A percentile compares a stretch with the other conserved stretches of the same genome.
phyloP scores from a whole-genome alignment of 2,329 filamentous ascomycete species.

The Purpureocillium lavendulum region DNA sequence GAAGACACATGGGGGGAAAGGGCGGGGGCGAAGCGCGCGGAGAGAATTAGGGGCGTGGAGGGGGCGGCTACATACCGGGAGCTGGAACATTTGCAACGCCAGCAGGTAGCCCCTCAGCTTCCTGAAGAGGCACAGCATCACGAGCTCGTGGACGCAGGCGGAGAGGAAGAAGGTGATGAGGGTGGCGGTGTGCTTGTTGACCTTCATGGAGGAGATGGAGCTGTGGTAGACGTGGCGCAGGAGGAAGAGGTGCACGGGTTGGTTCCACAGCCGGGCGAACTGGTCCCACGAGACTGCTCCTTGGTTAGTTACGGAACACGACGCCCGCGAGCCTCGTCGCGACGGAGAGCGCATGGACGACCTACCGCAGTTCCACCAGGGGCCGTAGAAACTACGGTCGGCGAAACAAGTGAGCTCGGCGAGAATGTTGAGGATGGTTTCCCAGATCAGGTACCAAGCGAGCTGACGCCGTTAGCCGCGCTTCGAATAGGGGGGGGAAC shows the following conservation, averaged over 20 bases:
- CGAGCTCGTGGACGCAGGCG: conserved; percentile 63
- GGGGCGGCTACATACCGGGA: conserved; percentile 43
- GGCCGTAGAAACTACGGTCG: conserved; percentile 63
- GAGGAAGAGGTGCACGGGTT: conserved; percentile 68
- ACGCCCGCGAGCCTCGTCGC: no score
- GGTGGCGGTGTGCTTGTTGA: conserved; percentile 63
- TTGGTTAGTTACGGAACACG: background rate
- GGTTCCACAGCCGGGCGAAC: conserved; percentile 74
- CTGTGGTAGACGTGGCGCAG: conserved; percentile 73
- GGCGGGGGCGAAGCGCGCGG: no score
- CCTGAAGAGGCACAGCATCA: conserved; percentile 76
- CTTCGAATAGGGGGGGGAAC: no score
- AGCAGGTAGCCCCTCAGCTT: conserved; percentile 69
- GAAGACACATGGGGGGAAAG: no score
- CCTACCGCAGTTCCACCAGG: conserved; percentile 54
- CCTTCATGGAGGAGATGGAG: conserved; percentile 63
- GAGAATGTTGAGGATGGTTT: conserved; percentile 63
- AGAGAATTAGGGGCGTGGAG: no score
- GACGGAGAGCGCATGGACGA: background rate
- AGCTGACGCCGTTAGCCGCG: conserved; percentile 27
- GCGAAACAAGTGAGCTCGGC: conserved; percentile 72
- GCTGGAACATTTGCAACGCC: conserved; percentile 63
- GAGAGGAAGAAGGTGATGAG: conserved; percentile 68
- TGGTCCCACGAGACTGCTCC: conserved; percentile 57
- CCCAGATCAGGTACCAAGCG: conserved; percentile 78